Evolutionary conservation across 2,329 filamentous ascomycete species (phyloP), one percentile per base, ranked within the genome.

Genomic region (Diaporthe aspalathi): DNA sequence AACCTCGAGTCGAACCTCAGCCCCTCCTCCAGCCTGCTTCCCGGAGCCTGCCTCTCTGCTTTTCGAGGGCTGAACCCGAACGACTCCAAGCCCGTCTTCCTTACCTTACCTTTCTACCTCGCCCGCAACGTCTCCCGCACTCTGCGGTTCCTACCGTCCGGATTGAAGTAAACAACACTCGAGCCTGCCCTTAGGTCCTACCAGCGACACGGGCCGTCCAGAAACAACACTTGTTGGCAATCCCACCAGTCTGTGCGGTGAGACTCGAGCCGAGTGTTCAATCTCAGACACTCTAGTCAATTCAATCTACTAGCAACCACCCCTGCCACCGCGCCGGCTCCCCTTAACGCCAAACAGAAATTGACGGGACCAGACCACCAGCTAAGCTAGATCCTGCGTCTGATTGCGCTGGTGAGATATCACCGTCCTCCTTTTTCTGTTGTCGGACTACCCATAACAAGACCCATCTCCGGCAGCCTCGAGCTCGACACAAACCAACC

Each of bases 231-330:
- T 57, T 52, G 60, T 38, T 22, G 32, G 50, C 53, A 17, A 40
- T 49, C 49, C 20, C 29, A 50, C 53, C 53, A 68, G 71, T 63
- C 49, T 20, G 40, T 67, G 63, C 50, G 11, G 65, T 29, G 45
- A 60, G 49, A 47, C 56, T 68, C 40, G 68, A 66, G 47, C 71
- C 45, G 54, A 43, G 45, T 52, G 57, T 62, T 65, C 47, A 63
- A 53, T 67, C 53, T 53, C 49, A 65, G 50, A 57, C 68, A 54
- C 47, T 57, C 67, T 45, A 73, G 69, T 57, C 43, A 24, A 60
- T 73, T 69, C 50, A 22, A 53, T 69, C 57, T 66, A 35, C 27
- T 62, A 50, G 53, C n/a, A n/a, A 35, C 43, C 40, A 43, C 45
- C 29, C 27, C 66, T 57, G 40, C 50, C 47, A 22, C 17, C 52